phyloP scores from a whole-genome alignment of 2,329 filamentous ascomycete genomes.

The Arthrobotrys pseudoclavata region DNA sequence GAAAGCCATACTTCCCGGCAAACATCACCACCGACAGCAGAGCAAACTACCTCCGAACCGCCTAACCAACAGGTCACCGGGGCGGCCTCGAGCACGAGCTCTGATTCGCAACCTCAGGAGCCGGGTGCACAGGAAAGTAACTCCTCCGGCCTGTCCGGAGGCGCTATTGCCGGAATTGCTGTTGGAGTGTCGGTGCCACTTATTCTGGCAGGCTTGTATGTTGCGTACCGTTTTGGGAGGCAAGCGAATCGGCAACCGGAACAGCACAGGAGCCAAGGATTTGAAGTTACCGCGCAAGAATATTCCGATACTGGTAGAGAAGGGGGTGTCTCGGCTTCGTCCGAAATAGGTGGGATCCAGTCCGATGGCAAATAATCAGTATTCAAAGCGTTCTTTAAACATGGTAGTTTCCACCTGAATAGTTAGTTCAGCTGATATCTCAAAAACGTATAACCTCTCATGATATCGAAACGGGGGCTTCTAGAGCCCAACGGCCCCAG shows the following conservation, averaged over 20 bases:
- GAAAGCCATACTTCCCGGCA: background rate
- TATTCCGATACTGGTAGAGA: slow-evolving; percentile 24
- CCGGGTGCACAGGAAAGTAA: background rate
- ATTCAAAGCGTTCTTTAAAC: background rate
- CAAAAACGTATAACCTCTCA: background rate
- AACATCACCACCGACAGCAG: background rate
- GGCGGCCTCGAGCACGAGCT: slow-evolving; percentile 5
- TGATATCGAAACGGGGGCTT: background rate
- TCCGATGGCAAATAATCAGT: background rate
- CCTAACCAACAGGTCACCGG: background rate
- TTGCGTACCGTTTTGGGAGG: slow-evolving; percentile 38
- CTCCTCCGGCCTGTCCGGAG: slow-evolving; percentile 19
- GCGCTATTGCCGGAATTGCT: slow-evolving; percentile 44
- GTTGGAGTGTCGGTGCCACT: slow-evolving; percentile 34
- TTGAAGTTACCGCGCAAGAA: background rate
- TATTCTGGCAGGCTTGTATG: slow-evolving; percentile 27
- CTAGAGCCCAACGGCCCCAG: too few species aligned
- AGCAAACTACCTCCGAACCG: background rate
- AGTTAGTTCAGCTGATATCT: background rate
- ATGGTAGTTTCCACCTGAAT: background rate
- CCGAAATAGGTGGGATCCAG: slow-evolving; percentile 38
- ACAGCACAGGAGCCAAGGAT: background rate
- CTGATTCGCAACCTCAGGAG: slow-evolving; percentile 5
- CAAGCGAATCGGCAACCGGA: background rate
- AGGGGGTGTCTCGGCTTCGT: background rate